Evolutionary conservation across 2,329 filamentous ascomycete species (phyloP).

Genomic region (Lasiodiplodia citricola): DNA sequence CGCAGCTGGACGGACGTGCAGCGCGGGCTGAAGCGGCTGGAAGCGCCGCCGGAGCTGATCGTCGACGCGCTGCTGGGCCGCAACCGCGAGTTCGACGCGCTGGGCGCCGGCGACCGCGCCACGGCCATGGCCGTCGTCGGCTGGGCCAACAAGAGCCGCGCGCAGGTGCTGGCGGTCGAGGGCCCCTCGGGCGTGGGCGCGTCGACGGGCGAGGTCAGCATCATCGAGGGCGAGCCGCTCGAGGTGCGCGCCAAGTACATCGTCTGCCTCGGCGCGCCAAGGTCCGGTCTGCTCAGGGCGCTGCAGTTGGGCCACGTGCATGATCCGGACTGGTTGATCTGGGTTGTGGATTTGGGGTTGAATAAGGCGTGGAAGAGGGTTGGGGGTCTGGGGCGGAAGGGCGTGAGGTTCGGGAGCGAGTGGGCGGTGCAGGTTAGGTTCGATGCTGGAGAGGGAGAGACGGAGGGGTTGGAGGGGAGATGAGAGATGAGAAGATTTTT

Average conservation of each 20-base stretch:
- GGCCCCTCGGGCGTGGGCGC: slow-evolving; percentile 88
- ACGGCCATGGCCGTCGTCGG: slow-evolving; percentile 88
- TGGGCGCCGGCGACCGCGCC: slow-evolving; percentile 80
- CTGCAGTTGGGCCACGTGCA: slow-evolving; percentile 64
- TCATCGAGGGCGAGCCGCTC: slow-evolving; percentile 75
- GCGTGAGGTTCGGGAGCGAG: slow-evolving; percentile 84
- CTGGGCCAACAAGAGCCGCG: slow-evolving; percentile 89
- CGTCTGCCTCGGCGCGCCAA: slow-evolving; percentile 84
- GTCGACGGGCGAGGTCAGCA: slow-evolving; percentile 60
- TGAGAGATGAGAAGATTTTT: not conserved
- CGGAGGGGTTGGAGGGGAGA: slow-evolving; percentile 4
- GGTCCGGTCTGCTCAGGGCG: slow-evolving; percentile 80
- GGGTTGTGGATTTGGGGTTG: slow-evolving; percentile 86
- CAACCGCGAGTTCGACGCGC: slow-evolving; percentile 85
- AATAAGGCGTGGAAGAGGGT: slow-evolving; percentile 85
- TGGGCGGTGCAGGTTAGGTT: slow-evolving; percentile 78
- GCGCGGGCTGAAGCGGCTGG: slow-evolving; percentile 58
- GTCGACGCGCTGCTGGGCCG: slow-evolving; percentile 88
- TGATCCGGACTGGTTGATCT: slow-evolving; percentile 73
- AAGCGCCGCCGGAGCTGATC: slow-evolving; percentile 76
- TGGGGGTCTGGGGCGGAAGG: slow-evolving; percentile 78
- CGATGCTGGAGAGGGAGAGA: slow-evolving; percentile 24
- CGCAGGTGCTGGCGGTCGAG: slow-evolving; percentile 85
- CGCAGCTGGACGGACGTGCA: slow-evolving; percentile 65
- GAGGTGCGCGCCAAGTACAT: slow-evolving; percentile 84